Base-by-base conservation (phyloP, 805 yeast genomes). In the Blastobotrys americana region DNA sequence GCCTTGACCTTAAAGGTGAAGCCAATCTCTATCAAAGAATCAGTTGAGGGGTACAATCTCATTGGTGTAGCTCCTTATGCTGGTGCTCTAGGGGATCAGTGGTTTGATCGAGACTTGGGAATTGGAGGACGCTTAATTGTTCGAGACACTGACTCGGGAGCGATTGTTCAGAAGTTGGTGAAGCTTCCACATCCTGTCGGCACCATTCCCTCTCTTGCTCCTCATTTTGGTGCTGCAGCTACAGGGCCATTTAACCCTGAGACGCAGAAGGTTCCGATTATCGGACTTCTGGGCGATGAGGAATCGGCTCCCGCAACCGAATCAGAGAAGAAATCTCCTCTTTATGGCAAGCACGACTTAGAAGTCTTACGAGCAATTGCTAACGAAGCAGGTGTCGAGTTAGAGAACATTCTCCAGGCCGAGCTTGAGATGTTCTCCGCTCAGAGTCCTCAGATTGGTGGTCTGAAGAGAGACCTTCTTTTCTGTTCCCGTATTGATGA, bases 61-160 rank as follows among this genome's bases (percentile, higher is more conserved):
- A 67, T 84, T 18, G 95, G 90, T 3, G 84, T 83, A 21, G 89
- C 93, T 1, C 86, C 88, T 1, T 85, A 85, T 60, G 79, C 83
- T 17, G 88, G 89, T 27, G 80, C 84, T 2, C 62, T 82, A 54
- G 68, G 71, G 18, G 70, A 71, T 18, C 59, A 73, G 18, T 84
- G 95, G 93, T 77, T 83, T 71, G 94, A 84, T 61, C 73, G 94
- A 61, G 95, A 85, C 60, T 72, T 84, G 45, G 89, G 90, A 27
- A 62, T 84, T 45, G 94, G 86, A 37, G 95, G 95, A 39, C 70
- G 85, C 48, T 74, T 85, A 17, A 66, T 82, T 47, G 73, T 77
- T 43, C 72, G 67, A 53, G 63, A 61, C 22, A 62, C 59, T 18
- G 64, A 58, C 23, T 48, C 47, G 18, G 31, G 31, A 8, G 44